Conservation (phyloP, 192 early-diverging fungal species). For the Rhizoclosmatium sp. region DNA sequence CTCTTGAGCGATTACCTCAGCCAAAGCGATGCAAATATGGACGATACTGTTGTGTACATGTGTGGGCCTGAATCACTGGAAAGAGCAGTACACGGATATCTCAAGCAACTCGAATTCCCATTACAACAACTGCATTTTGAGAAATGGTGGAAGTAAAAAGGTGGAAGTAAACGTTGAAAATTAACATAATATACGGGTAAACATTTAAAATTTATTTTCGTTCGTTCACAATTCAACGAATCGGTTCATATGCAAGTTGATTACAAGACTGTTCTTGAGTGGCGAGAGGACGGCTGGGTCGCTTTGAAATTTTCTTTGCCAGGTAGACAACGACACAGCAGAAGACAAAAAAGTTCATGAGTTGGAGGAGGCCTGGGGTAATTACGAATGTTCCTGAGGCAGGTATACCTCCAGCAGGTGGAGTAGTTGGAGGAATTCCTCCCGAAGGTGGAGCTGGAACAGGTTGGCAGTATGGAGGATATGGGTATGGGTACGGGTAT, state of each 20-base stretch:
- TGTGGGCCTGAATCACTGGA: conserved; percentile 29
- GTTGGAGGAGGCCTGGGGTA: not conserved
- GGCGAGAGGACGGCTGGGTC: not conserved
- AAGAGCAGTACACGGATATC: conserved; percentile 15
- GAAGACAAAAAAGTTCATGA: conserved; percentile 12
- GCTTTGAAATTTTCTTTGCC: not conserved
- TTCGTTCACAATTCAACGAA: too few relatives aligned
- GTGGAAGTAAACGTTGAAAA: too few relatives aligned
- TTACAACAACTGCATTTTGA: conserved; percentile 23
- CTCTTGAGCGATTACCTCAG: conserved; percentile 22
- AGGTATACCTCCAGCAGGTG: not conserved
- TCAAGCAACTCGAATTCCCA: conserved; percentile 25
- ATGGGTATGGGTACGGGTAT: conserved; percentile 4
- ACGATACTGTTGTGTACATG: conserved; percentile 27
- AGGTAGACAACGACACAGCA: conserved; percentile 8
- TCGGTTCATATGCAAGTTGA: too few relatives aligned
- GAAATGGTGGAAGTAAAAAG: conserved; percentile 24
- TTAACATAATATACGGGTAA: too few relatives aligned
- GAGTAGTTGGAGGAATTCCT: not conserved
- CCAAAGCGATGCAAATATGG: not conserved
- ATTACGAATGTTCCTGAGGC: not conserved
- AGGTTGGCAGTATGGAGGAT: not conserved
- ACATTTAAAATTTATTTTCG: too few relatives aligned
- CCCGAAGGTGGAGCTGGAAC: not conserved
- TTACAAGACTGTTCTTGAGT: too few relatives aligned